A percentile compares a stretch with the other conserved stretches of the same genome.
phyloP scores from a whole-genome alignment of 2,329 filamentous ascomycete species.

The Aspergillus texensis region DNA sequence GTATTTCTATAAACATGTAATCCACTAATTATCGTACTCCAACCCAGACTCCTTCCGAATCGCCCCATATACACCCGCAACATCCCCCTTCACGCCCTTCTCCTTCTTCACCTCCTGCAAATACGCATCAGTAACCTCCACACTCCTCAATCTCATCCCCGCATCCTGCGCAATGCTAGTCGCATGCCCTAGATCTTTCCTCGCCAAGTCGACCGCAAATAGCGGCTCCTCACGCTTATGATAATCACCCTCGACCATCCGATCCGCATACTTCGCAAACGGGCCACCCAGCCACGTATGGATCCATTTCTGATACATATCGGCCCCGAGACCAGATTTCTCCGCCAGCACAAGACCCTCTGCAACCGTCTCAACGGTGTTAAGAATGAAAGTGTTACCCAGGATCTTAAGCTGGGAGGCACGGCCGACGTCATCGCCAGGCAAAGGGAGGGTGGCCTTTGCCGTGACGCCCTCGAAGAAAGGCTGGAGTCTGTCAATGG shows the following conservation, averaged over 20 bases:
- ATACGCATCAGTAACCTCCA: slow-evolving; percentile 70
- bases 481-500: slow-evolving; percentile 66
- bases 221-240: slow-evolving; percentile 74
- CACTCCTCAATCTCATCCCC: slow-evolving; percentile 65
- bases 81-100: slow-evolving; percentile 71
- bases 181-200: slow-evolving; percentile 81
- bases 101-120: slow-evolving; percentile 70
- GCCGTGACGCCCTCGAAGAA: slow-evolving; percentile 75
- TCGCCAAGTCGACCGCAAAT: slow-evolving; percentile 78
- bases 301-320: slow-evolving; percentile 71
- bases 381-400: slow-evolving; percentile 83
- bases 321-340: slow-evolving; percentile 73
- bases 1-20: neutral
- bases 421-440: slow-evolving; percentile 68
- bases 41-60: slow-evolving; percentile 74
- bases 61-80: slow-evolving; percentile 81
- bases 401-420: slow-evolving; percentile 77
- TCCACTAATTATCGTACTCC: slow-evolving; percentile 66
- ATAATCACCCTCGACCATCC: slow-evolving; percentile 77
- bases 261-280: slow-evolving; percentile 71
- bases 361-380: slow-evolving; percentile 77
- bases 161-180: slow-evolving; percentile 64
- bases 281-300: slow-evolving; percentile 74
- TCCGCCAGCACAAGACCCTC: slow-evolving; percentile 80
- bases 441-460: slow-evolving; percentile 69